phyloP scores from a whole-genome alignment of 1,284 basidiomycete species.

The Kalmanozyma brasiliensis region DNA sequence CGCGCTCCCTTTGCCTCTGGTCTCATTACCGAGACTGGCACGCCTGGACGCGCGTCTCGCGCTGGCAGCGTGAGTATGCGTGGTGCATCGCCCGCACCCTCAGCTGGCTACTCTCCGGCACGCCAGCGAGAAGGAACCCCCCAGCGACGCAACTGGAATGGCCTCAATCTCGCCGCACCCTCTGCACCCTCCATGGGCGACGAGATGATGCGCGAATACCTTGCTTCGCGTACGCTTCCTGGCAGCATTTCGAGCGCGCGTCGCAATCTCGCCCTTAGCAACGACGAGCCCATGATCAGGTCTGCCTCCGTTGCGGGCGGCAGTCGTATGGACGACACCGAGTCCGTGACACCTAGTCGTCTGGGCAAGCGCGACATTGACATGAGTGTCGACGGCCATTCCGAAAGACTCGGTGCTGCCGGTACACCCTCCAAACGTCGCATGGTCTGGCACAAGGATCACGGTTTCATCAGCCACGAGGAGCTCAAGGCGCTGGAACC shows the following conservation, averaged over 20 bases:
- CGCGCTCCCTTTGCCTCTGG: conserved; percentile 20
- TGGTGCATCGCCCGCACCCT: conserved; percentile 31
- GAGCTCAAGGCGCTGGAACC: conserved; percentile 58
- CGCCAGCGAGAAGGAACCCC: conserved; percentile 28
- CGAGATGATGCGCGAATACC: conserved; percentile 55
- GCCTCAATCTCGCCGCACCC: conserved; percentile 54
- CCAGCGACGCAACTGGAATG: conserved; percentile 53
- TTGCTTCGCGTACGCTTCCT: conserved; percentile 37
- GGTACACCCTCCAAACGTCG: conserved; percentile 54
- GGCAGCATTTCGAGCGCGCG: conserved; percentile 31
- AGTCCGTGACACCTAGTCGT: conserved; percentile 34
- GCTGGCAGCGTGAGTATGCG: conserved; percentile 34
- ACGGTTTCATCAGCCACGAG: conserved; percentile 62
- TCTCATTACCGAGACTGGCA: conserved; percentile 23
- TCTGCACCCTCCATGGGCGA: conserved; percentile 46
- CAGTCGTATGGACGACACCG: conserved; percentile 36
- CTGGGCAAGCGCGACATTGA: conserved; percentile 46
- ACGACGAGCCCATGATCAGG: conserved; percentile 22
- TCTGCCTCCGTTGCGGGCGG: conserved; percentile 26
- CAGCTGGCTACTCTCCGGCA: conserved; percentile 27
- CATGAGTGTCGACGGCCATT: conserved; percentile 51
- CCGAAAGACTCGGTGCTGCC: conserved; percentile 19
- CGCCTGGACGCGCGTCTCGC: conserved; percentile 21
- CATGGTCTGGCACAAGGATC: conserved; percentile 64
- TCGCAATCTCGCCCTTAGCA: conserved; percentile 18